phyloP scores from a whole-genome alignment of 306 rosid genomes.

The Dryas octopetala region DNA sequence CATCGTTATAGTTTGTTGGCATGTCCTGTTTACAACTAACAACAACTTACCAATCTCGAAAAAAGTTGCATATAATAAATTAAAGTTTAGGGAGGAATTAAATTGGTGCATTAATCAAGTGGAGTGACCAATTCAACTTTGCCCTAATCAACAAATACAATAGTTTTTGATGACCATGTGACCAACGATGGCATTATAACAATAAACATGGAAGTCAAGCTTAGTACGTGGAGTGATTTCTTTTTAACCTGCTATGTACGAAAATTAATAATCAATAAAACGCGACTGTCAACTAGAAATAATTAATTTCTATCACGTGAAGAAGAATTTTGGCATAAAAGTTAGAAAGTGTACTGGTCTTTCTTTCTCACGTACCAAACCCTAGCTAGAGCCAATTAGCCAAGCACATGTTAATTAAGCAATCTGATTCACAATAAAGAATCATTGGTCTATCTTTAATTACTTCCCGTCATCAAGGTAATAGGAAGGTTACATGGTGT shows the following conservation, averaged over 20 bases:
- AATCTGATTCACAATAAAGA: not conserved
- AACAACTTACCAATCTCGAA: not conserved
- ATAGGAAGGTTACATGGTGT: no score
- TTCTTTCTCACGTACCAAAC: not conserved
- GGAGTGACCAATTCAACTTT: constrained; percentile 1
- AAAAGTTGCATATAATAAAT: not conserved
- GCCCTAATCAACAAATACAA: not conserved
- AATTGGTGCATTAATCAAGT: not conserved
- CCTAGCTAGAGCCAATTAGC: not conserved
- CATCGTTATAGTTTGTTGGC: not conserved
- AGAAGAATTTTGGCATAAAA: not conserved
- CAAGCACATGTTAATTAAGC: not conserved
- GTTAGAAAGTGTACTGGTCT: not conserved
- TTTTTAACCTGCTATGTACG: not conserved
- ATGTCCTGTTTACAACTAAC: not conserved
- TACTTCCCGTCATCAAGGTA: no score
- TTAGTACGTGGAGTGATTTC: not conserved
- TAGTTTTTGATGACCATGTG: not conserved
- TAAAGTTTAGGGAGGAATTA: not conserved
- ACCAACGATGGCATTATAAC: no score
- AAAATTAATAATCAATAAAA: not conserved
- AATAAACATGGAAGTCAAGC: no score
- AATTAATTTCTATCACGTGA: not conserved
- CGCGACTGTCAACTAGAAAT: not conserved
- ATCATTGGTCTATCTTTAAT: not conserved